Evolutionary conservation across 768 basidiomycete species (phyloP).

Genomic region (Hygrophorus russula): DNA sequence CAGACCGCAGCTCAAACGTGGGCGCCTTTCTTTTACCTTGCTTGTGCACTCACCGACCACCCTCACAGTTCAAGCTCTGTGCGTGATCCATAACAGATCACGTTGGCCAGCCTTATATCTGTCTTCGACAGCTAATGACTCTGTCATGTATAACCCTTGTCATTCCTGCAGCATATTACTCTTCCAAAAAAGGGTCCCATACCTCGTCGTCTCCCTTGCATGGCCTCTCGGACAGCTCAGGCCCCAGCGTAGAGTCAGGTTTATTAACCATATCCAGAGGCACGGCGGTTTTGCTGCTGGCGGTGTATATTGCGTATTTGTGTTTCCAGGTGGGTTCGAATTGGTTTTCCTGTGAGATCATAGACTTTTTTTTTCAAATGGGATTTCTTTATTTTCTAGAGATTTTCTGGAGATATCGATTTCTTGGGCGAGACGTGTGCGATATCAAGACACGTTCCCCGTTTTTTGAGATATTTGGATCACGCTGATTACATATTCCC

Average conservation of each 20-base stretch:
- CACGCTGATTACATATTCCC: too few species aligned
- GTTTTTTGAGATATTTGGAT: too few species aligned
- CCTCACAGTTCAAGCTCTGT: slow-evolving; percentile 36
- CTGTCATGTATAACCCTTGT: slow-evolving; percentile 81
- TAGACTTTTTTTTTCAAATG: neutral
- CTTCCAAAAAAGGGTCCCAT: slow-evolving; percentile 18
- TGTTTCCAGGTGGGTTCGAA: slow-evolving; percentile 52
- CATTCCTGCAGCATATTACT: slow-evolving; percentile 81
- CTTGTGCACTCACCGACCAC: neutral
- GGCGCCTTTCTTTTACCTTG: slow-evolving; percentile 18
- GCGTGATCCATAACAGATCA: slow-evolving; percentile 8
- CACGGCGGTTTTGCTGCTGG: slow-evolving; percentile 63
- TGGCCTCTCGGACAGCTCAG: slow-evolving; percentile 8
- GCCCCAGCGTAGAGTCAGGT: slow-evolving; percentile 27
- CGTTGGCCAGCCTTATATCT: neutral
- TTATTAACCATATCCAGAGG: slow-evolving; percentile 70
- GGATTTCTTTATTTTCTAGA: too few species aligned
- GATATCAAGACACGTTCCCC: too few species aligned
- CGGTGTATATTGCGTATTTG: slow-evolving; percentile 65
- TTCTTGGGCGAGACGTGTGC: too few species aligned
- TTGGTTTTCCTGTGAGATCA: neutral
- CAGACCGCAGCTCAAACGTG: slow-evolving; percentile 82
- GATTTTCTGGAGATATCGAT: too few species aligned
- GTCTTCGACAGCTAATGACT: slow-evolving; percentile 56
- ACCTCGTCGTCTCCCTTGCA: slow-evolving; percentile 2